phyloP scores from a whole-genome alignment of 192 early-diverging fungal genomes.

The Linderina pennispora region DNA sequence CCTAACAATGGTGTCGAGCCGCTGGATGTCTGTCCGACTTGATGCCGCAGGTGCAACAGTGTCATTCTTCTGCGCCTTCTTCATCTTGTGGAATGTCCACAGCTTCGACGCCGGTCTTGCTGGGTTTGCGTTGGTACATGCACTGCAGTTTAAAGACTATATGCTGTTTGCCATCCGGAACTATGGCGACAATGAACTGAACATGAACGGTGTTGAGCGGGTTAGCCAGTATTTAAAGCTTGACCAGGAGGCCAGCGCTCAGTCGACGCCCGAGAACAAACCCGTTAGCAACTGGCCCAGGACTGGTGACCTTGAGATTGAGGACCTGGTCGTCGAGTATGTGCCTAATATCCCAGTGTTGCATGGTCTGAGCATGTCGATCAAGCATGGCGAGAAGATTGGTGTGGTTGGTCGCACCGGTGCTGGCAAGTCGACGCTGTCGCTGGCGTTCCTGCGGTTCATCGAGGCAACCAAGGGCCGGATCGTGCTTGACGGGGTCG shows the following conservation, averaged over 20 bases:
- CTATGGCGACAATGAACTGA: constrained; percentile 75
- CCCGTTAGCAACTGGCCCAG: constrained; percentile 56
- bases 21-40: constrained; percentile 80
- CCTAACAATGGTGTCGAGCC: constrained; percentile 75
- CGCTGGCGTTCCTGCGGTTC: constrained; percentile 71
- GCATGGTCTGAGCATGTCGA: constrained; percentile 62
- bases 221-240: constrained; percentile 71
- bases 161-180: constrained; percentile 74
- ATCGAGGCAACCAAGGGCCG: constrained; percentile 60
- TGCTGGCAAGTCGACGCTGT: constrained; percentile 75
- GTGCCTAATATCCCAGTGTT: constrained; percentile 70
- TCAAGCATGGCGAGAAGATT: constrained; percentile 72
- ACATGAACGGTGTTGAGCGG: constrained; percentile 81
- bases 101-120: constrained; percentile 76
- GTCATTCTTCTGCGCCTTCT: constrained; percentile 59
- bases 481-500: constrained; percentile 69
- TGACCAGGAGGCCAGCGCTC: constrained; percentile 67
- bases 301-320: constrained; percentile 62
- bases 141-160: constrained; percentile 70
- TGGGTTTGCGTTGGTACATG: constrained; percentile 74
- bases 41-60: constrained; percentile 72
- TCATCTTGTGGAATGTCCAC: constrained; percentile 48
- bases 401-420: constrained; percentile 91
- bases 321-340: constrained; percentile 68
- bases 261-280: constrained; percentile 47